Percentiles rank a stretch among this genome's conserved stretches.
Conservation (phyloP, 345 rosid species). For the Chamaenerion angustifolium region DNA sequence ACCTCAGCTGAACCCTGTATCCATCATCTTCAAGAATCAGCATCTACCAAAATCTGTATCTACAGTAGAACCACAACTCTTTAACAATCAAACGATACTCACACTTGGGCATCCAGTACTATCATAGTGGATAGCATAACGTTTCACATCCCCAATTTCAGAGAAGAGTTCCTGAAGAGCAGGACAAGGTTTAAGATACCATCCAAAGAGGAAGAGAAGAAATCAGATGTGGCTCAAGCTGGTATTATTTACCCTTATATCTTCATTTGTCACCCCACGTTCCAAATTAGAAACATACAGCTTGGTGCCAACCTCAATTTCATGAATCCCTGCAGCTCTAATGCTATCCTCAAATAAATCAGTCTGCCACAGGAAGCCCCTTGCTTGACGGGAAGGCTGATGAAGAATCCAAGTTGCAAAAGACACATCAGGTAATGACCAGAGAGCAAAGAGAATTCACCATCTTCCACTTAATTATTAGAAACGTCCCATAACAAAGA, state of each 20-base stretch:
- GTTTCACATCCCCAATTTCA: conserved; percentile 78
- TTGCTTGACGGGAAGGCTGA: conserved; percentile 56
- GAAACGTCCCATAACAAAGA: conserved; percentile 24
- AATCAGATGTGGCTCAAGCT: conserved; percentile 12
- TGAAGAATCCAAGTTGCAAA: conserved; percentile 18
- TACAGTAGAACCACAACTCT: too few relatives aligned
- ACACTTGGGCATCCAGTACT: conserved; percentile 69
- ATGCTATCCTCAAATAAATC: conserved; percentile 90
- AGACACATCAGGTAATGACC: conserved; percentile 36
- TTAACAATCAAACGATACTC: conserved; percentile 14
- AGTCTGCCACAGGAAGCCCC: conserved; percentile 75
- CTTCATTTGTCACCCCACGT: conserved; percentile 73
- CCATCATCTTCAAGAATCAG: neutral
- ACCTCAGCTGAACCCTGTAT: conserved; percentile 94
- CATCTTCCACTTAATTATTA: conserved; percentile 31
- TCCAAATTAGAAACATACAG: conserved; percentile 83
- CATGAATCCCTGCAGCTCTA: conserved; percentile 79
- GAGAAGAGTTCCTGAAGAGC: conserved; percentile 71
- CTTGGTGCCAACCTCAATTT: conserved; percentile 69
- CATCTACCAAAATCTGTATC: too few relatives aligned
- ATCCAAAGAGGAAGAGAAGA: conserved; percentile 8
- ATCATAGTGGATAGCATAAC: conserved; percentile 78
- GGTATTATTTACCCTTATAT: conserved; percentile 65
- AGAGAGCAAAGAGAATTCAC: conserved; percentile 22
- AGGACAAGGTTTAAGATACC: conserved; percentile 7